Conservation (phyloP, 305 asterid genomes). For the Solanum hybrid region DNA sequence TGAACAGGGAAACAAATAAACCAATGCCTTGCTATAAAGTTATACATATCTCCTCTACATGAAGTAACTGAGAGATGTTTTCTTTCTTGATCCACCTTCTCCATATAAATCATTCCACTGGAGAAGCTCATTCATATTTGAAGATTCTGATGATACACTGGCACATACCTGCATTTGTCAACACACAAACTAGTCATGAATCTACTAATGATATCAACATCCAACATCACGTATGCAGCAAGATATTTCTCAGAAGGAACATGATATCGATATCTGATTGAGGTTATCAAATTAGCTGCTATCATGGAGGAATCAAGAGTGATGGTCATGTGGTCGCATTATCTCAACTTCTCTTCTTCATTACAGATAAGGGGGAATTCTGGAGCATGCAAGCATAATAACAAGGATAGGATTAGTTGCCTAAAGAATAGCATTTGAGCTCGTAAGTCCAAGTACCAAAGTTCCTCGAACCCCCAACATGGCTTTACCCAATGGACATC, state of each 20-base stretch:
- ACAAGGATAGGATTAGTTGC: not conserved
- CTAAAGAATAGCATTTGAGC: not conserved
- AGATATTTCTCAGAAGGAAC: not conserved
- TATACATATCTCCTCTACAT: slow-evolving; percentile 38
- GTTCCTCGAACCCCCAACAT: not conserved
- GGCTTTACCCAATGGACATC: not conserved
- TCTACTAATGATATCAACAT: not conserved
- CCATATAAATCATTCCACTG: slow-evolving; percentile 86
- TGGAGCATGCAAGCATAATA: not conserved
- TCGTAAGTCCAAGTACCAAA: not conserved
- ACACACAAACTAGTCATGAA: not conserved
- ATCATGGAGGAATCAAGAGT: not conserved
- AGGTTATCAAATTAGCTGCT: not conserved
- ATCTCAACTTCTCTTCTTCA: not conserved
- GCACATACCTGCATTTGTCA: slow-evolving; percentile 50
- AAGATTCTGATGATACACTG: slow-evolving; percentile 70
- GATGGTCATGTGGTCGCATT: not conserved
- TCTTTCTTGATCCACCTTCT: slow-evolving; percentile 78
- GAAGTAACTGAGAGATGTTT: slow-evolving; percentile 71
- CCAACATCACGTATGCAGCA: not conserved
- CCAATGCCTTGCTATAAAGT: slow-evolving; percentile 8
- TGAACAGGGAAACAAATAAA: not conserved
- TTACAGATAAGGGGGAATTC: not conserved
- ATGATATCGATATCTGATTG: not conserved
- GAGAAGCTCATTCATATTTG: slow-evolving; percentile 74